Evolutionary conservation across 768 basidiomycete genomes (phyloP).

Genomic region (Boletus speciosus): DNA sequence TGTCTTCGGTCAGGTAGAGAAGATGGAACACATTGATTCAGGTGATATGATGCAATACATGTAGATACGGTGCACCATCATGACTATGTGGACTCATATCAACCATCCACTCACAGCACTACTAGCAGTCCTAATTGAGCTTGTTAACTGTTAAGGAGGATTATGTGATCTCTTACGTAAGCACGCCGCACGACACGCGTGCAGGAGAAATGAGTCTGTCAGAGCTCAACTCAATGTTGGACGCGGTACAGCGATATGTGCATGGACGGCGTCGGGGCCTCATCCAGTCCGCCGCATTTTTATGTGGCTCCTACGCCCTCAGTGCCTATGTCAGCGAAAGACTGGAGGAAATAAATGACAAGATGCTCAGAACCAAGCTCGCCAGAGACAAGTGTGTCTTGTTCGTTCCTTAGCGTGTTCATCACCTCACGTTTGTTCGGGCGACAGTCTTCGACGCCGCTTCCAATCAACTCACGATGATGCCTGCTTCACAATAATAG

Average conservation of each 20-base stretch:
- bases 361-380: slow-evolving; percentile 53
- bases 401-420: not conserved
- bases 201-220: not conserved
- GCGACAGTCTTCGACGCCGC: slow-evolving; percentile 58
- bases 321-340: slow-evolving; percentile 58
- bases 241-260: slow-evolving; percentile 44
- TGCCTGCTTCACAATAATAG: slow-evolving; percentile 69
- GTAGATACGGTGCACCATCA: too few relatives aligned
- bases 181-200: not conserved
- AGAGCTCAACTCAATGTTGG: slow-evolving; percentile 36
- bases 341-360: slow-evolving; percentile 63
- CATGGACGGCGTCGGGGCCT: slow-evolving; percentile 46
- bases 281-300: slow-evolving; percentile 46
- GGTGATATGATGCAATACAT: too few relatives aligned
- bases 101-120: too few relatives aligned
- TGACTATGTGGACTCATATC: too few relatives aligned
- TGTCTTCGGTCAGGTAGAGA: too few relatives aligned
- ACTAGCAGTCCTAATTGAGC: too few relatives aligned
- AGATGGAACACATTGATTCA: too few relatives aligned
- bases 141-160: not conserved
- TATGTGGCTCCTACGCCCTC: slow-evolving; percentile 61
- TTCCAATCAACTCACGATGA: slow-evolving; percentile 79
- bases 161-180: slow-evolving; percentile 16
- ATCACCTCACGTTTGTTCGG: slow-evolving; percentile 3
- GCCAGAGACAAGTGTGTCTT: slow-evolving; percentile 54